A percentile compares a stretch with the other conserved stretches of the same genome.
These are phyloP conservation scores for Calycina herbarum DNA, from an alignment of 2,329 filamentous ascomycete species.

Conservation along the genomic window DNA sequence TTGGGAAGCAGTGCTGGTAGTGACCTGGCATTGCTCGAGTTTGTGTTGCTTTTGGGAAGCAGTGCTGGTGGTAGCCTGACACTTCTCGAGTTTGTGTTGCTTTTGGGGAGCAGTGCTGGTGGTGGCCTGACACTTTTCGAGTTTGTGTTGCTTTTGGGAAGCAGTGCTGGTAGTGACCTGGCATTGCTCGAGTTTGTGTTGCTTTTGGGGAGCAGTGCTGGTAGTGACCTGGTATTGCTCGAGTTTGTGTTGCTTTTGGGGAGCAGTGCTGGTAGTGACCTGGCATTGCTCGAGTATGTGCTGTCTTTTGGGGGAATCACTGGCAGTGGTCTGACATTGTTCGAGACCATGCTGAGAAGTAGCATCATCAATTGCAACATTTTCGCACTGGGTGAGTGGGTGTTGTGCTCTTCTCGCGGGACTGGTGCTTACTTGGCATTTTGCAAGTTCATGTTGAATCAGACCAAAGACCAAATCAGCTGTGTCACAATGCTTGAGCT, in stretches of 20 bases:
- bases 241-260: background rate
- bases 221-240: background rate
- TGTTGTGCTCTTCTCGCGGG: background rate
- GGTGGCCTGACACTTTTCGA: no score
- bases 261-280: background rate
- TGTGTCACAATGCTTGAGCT: background rate
- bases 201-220: background rate
- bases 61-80: no score
- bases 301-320: background rate
- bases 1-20: no score
- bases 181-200: no score
- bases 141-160: no score
- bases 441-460: background rate
- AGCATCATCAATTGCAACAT: background rate
- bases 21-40: no score
- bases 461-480: background rate
- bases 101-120: no score
- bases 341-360: background rate
- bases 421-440: background rate
- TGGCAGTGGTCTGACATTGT: background rate
- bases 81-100: no score
- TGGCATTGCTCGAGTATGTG: background rate
- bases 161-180: no score
- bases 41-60: no score
- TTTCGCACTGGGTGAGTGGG: constrained; percentile 1